Conservation (phyloP, 768 basidiomycete species). For the Suillus paluster region DNA sequence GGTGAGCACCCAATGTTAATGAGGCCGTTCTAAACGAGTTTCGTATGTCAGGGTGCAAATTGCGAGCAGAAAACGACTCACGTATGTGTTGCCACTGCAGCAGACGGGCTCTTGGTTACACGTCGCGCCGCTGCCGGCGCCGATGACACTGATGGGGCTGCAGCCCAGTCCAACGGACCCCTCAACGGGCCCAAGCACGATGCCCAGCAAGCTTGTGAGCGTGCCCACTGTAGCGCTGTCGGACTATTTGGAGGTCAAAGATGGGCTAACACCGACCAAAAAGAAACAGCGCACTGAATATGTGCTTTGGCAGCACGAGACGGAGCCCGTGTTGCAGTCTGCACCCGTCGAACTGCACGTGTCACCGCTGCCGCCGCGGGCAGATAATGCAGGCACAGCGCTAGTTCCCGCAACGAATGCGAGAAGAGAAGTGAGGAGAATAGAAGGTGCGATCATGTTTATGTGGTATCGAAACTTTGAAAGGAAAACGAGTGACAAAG, state of each 20-base stretch:
- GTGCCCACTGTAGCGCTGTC: background rate
- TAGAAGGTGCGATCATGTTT: conserved; percentile 1
- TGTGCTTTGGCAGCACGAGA: conserved; percentile 36
- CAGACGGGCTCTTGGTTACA: conserved; percentile 12
- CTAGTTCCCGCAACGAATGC: conserved; percentile 4
- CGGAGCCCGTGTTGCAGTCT: conserved; percentile 33
- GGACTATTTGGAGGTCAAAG: background rate
- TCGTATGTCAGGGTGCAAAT: background rate
- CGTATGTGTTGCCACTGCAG: conserved; percentile 13
- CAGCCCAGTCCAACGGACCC: conserved; percentile 7
- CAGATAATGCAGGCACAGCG: conserved; percentile 6
- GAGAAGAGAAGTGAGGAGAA: conserved; percentile 5
- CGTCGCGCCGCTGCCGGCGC: conserved; percentile 5
- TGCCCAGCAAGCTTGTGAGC: background rate
- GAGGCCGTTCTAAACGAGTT: background rate
- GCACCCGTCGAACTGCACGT: conserved; percentile 6
- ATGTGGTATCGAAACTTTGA: background rate
- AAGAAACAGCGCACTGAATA: conserved; percentile 15
- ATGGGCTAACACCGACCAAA: background rate
- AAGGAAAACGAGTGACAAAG: conserved; percentile 1
- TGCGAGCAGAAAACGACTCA: background rate
- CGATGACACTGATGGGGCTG: conserved; percentile 10
- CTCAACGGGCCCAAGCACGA: background rate
- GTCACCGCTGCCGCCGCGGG: conserved; percentile 7
- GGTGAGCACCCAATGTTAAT: conserved; percentile 4